Percentiles rank a stretch among this genome's conserved stretches.
Evolutionary conservation across 371 early-diverging fungal species (phyloP).

Genomic region (Mortierella sp.): DNA sequence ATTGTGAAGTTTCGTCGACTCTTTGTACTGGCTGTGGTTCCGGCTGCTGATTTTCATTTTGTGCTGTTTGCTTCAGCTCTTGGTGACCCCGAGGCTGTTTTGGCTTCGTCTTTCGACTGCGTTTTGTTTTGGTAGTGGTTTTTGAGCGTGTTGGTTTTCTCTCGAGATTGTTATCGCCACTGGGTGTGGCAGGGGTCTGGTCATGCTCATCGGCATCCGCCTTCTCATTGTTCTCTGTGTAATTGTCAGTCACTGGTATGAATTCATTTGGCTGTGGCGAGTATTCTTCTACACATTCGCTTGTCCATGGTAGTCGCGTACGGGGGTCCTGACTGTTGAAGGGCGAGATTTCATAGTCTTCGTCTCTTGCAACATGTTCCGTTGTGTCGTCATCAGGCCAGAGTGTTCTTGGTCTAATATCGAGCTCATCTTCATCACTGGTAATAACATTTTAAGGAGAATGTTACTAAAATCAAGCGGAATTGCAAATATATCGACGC

Average conservation of each 20-base stretch:
- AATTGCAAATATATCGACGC: background rate
- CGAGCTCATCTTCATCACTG: conserved; percentile 30
- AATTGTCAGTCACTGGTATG: background rate
- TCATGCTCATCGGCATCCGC: too few species aligned
- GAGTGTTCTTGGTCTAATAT: conserved; percentile 21
- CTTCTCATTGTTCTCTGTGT: too few species aligned
- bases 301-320: background rate
- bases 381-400: conserved; percentile 21
- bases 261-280: background rate
- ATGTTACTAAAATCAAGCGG: background rate
- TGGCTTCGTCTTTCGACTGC: too few species aligned
- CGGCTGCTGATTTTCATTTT: too few species aligned
- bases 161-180: too few species aligned
- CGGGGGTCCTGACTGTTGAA: background rate
- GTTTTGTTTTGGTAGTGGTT: too few species aligned
- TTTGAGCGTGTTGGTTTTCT: too few species aligned
- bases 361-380: conserved; percentile 5
- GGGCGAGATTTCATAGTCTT: conserved; percentile 5
- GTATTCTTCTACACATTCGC: background rate
- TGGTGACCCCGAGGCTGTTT: too few species aligned
- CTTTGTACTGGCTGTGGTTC: too few species aligned
- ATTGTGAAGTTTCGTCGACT: background rate
- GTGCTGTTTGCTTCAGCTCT: too few species aligned
- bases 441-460: background rate
- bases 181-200: too few species aligned